These are phyloP conservation scores for Lithospermum erythrorhizon DNA, from an alignment of 257 asterid genomes.

Conservation along the genomic window DNA sequence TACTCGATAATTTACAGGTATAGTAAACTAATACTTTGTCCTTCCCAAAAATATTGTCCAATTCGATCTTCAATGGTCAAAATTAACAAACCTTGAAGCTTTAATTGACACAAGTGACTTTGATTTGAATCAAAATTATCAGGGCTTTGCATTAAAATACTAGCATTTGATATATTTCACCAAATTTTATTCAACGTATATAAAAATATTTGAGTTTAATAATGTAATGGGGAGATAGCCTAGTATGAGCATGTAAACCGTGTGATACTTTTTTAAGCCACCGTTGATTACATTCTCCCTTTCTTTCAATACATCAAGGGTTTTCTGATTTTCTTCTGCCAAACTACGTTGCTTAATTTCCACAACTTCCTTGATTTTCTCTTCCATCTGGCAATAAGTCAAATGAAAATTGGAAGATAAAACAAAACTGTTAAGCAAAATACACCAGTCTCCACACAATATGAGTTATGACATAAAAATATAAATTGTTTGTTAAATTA, in stretches of 20 bases:
- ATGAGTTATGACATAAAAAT: constrained; percentile 8
- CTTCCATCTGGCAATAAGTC: constrained; percentile 62
- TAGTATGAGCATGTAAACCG: not conserved
- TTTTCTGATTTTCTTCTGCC: constrained; percentile 98
- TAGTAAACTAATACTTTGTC: not conserved
- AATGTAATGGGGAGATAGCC: not conserved
- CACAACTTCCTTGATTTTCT: constrained; percentile 91
- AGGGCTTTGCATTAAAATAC: too few relatives aligned
- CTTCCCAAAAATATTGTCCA: too few relatives aligned
- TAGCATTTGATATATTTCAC: too few relatives aligned
- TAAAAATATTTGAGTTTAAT: too few relatives aligned
- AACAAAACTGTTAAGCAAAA: not conserved
- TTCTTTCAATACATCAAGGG: constrained; percentile 87
- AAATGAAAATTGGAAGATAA: not conserved
- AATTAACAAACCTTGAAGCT: too few relatives aligned
- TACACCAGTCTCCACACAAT: constrained; percentile 12
- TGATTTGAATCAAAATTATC: too few relatives aligned
- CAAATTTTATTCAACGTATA: too few relatives aligned
- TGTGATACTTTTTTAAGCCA: constrained; percentile 2
- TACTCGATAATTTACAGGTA: not conserved
- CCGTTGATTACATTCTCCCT: constrained; percentile 45
- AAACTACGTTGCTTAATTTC: constrained; percentile 96
- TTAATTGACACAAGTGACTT: too few relatives aligned
- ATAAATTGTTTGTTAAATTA: constrained; percentile 4
- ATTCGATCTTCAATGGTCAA: too few relatives aligned